Base-by-base conservation (phyloP, 306 rosid genomes). In the Lotus japonicus region DNA sequence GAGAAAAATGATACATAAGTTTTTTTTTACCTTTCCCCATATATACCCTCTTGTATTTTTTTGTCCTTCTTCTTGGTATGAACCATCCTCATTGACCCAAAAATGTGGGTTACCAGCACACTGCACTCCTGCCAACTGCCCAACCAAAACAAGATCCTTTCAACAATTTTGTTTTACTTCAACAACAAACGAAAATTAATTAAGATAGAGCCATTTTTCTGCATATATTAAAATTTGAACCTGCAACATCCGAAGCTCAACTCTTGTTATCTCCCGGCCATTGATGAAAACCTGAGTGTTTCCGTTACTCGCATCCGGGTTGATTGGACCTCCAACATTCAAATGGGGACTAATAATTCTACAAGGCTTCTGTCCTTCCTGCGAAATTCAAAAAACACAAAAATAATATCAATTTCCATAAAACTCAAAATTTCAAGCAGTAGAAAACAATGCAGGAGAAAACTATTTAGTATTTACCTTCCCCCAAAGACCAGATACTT, bases 1-100 rank as follows among this genome's bases (percentile, higher is more conserved):
- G 31, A 70, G 56, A 52, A 26, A 58, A 42, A 54, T 43, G 21
- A 42, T 31, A 12, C 48, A 64, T 65, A 28, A n/a, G n/a, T n/a
- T n/a, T n/a, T n/a, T n/a, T n/a, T 51, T 64, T 84, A 90, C 99
- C 96, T 95, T 95, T 42, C 99, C 99, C 99, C 99, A 95, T 71
- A 95, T 85, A 73, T 78, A 87, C 39, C 99, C 97, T 88, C 86
- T 88, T 21, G 96, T 95, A 79, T 95, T 95, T 70, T 84, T 95
- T 77, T 95, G 99, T 63, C 99, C 99, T 87, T 95, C 99, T 77
- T 95, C 99, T 85, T 90, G 99, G 84, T 90, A 95, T 42, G 99
- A 95, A 21, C 99, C 99, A 70, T 95, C 99, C 39, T 95, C 99
- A 69, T 95, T 95, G 73, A 95, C 91, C 99, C 99, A 95, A 81